Evolutionary conservation across 2,329 filamentous ascomycete genomes (phyloP), one percentile per base, ranked within the genome.

Genomic region (Aureobasidium sp.): DNA sequence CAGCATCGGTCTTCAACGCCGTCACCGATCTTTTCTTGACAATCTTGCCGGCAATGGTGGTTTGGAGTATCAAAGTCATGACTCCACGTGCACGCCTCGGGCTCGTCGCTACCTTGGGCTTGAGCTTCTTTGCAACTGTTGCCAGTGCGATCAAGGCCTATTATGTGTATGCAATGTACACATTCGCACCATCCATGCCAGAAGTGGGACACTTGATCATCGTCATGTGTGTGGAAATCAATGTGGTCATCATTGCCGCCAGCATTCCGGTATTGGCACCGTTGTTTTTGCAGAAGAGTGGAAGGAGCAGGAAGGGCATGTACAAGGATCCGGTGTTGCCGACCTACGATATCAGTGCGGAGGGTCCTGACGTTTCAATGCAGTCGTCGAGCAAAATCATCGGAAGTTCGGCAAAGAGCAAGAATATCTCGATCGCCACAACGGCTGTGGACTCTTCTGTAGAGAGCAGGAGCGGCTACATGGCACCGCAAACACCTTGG

Each of bases 41-140:
- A 5, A 32, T 59, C 16, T 16, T 59, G 9, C 57, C 57, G 1
- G 57, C 57, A 32, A 5, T 48, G 7, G 57, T 59, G n/a, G 45
- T 59, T 2, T 59, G 57, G 57, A 50, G 36, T 9, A 59, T 59
- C 25, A 48, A 49, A 32, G 57, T 49, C 30, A 59, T 59, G 57
- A 48, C 57, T 3, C 5, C 30, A 2, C 11, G 34, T 4, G 45
- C 57, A 30, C 44, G 45, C 13, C 5, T 50, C 5, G 57, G 57
- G 25, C 10, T 59, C 0, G 44, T 13, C 5, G 44, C 44, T 10
- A 59, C 57, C 3, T 14, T 59, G 21, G 42, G 57, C 5, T 21
- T 59, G 44, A 39, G 32, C 21, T 39, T 59, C 14, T 59, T 59
- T 10, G 57, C 57, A 29, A 39, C 44, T 5, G 25, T 59, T 6